phyloP scores from a whole-genome alignment of 352 stramenopile genomes.

The Porosira glacialis region DNA sequence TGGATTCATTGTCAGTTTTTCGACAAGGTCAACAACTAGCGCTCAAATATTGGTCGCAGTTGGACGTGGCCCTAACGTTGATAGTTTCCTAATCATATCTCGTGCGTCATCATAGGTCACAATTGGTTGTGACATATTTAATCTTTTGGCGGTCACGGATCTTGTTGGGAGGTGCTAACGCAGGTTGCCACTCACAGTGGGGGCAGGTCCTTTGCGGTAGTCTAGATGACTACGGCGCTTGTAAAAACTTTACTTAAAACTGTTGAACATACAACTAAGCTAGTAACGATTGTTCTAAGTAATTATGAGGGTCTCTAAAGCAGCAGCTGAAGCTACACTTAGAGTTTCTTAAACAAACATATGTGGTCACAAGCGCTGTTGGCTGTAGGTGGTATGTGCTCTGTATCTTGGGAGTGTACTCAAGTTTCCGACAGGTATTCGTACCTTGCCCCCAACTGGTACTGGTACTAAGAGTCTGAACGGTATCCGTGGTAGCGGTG shows the following conservation, averaged over 20 bases:
- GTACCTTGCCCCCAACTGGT: too few relatives aligned
- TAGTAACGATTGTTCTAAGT: slow-evolving; percentile 9
- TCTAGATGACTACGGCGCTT: not conserved
- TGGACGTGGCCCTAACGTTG: slow-evolving; percentile 6
- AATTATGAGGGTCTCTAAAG: too few relatives aligned
- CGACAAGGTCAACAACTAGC: not conserved
- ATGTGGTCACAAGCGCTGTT: too few relatives aligned
- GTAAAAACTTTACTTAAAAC: slow-evolving; percentile 1
- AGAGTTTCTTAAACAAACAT: too few relatives aligned
- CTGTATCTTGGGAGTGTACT: too few relatives aligned
- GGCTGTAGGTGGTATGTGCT: too few relatives aligned
- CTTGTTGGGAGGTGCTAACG: not conserved
- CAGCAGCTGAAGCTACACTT: too few relatives aligned
- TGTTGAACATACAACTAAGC: slow-evolving; percentile 25
- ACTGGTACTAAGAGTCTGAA: too few relatives aligned
- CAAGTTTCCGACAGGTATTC: too few relatives aligned
- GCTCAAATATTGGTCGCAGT: slow-evolving; percentile 4
- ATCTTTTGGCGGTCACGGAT: not conserved
- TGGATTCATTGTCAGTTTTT: slow-evolving; percentile 6
- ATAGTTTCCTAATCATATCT: not conserved
- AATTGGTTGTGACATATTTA: not conserved
- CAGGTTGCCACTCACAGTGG: not conserved
- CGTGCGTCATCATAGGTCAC: not conserved
- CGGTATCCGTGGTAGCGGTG: too few relatives aligned
- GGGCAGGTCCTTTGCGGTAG: not conserved